These are phyloP conservation scores for Monosporascus sp. DNA, from an alignment of 2,329 filamentous ascomycete species.

Conservation along the genomic window DNA sequence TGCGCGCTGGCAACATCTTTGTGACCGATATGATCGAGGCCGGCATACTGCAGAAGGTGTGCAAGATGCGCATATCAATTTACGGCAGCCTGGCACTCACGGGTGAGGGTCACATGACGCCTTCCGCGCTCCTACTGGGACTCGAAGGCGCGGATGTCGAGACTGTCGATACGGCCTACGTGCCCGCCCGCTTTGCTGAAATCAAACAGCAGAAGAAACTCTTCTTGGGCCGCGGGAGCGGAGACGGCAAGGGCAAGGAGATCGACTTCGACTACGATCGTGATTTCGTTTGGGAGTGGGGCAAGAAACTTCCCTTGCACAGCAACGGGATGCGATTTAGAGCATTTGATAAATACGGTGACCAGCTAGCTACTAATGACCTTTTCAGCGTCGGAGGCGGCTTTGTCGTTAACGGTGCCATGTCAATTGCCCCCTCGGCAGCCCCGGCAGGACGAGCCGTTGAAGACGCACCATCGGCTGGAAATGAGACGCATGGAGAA, in stretches of 20 bases:
- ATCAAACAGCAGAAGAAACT: conserved; percentile 42
- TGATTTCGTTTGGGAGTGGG: conserved; percentile 47
- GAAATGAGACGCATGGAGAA: conserved; percentile 18
- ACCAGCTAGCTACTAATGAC: conserved; percentile 42
- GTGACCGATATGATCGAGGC: conserved; percentile 42
- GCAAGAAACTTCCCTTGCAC: conserved; percentile 43
- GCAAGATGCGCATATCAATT: conserved; percentile 42
- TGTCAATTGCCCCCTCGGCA: conserved; percentile 35
- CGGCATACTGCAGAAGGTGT: conserved; percentile 36
- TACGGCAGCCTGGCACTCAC: conserved; percentile 46
- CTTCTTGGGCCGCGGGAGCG: conserved; percentile 35
- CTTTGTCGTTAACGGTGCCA: conserved; percentile 45
- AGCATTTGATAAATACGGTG: conserved; percentile 42
- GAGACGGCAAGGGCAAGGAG: conserved; percentile 35
- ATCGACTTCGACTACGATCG: conserved; percentile 43
- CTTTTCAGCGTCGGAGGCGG: conserved; percentile 48
- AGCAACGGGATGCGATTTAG: conserved; percentile 48
- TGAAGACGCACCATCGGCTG: conserved; percentile 9
- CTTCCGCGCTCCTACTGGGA: conserved; percentile 42
- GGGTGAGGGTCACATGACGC: conserved; percentile 47
- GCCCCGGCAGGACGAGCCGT: conserved; percentile 7
- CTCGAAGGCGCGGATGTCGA: conserved; percentile 44
- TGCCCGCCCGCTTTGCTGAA: conserved; percentile 38
- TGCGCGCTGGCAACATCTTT: conserved; percentile 48
- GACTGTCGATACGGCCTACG: conserved; percentile 42